Conservation (phyloP, 495 filamentous ascomycete species). For the Cercophora sp. region DNA sequence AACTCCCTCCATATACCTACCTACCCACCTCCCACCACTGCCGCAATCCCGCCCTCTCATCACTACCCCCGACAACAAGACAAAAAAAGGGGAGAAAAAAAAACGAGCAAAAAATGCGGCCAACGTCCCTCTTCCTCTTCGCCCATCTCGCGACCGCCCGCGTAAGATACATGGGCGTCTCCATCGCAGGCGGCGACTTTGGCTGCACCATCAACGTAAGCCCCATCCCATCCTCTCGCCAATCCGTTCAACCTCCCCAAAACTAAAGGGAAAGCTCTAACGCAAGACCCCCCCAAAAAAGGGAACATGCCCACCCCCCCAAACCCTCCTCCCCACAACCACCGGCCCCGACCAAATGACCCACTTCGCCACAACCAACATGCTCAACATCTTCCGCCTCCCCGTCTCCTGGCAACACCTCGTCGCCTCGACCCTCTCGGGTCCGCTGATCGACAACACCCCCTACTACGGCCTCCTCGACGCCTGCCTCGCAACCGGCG, state of each 20-base stretch:
- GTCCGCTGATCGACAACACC: conserved; percentile 40
- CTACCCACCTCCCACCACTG: neutral
- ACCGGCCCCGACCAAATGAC: conserved; percentile 45
- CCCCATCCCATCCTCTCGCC: neutral
- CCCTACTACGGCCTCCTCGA: conserved; percentile 56
- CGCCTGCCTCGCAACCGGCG: conserved; percentile 53
- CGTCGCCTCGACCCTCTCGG: conserved; percentile 41
- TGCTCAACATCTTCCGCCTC: conserved; percentile 51
- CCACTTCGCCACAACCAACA: conserved; percentile 47
- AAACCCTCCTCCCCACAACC: conserved; percentile 32
- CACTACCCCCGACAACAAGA: conserved; percentile 26
- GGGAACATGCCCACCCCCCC: conserved; percentile 32
- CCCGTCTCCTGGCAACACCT: conserved; percentile 38
- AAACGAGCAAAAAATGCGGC: conserved; percentile 26
- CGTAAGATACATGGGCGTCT: conserved; percentile 28
- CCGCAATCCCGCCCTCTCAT: neutral
- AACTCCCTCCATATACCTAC: neutral
- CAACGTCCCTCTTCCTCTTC: neutral
- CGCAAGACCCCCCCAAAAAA: too few species aligned
- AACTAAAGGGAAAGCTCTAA: too few species aligned
- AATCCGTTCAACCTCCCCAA: conserved; percentile 12
- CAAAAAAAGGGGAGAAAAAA: too few species aligned
- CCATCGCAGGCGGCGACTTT: conserved; percentile 48
- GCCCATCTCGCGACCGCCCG: neutral
- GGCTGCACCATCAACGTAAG: conserved; percentile 46